phyloP scores from a whole-genome alignment of 2,329 filamentous ascomycete species.

The Fusarium musae region DNA sequence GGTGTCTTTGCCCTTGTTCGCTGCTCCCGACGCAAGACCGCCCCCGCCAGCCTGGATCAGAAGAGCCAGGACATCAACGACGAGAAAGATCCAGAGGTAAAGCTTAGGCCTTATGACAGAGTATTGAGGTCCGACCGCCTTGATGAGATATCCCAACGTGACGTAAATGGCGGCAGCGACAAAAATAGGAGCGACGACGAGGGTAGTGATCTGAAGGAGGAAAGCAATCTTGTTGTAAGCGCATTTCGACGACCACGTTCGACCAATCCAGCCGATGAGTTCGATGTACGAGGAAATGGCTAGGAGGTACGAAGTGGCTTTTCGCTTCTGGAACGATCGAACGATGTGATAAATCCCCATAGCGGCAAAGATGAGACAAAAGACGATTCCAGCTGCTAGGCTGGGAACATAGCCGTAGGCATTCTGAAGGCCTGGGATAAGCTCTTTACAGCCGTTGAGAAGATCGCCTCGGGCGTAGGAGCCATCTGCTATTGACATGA shows the following conservation, averaged over 20 bases:
- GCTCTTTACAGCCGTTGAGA: conserved; percentile 32
- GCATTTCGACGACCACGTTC: conserved; percentile 60
- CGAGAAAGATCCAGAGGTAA: conserved; percentile 61
- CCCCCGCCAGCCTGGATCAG: conserved; percentile 58
- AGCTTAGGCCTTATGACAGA: conserved; percentile 55
- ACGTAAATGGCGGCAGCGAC: conserved; percentile 63
- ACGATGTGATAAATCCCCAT: conserved; percentile 31
- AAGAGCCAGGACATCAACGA: conserved; percentile 46
- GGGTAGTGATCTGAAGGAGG: conserved; percentile 61
- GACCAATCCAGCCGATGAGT: conserved; percentile 59
- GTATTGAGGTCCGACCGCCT: conserved; percentile 54
- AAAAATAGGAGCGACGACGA: conserved; percentile 59
- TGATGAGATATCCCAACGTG: conserved; percentile 59
- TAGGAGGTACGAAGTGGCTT: conserved; percentile 30
- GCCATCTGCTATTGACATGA: conserved; percentile 28
- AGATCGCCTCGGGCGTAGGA: conserved; percentile 35
- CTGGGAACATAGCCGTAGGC: conserved; percentile 39
- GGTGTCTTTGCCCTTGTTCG: conserved; percentile 51
- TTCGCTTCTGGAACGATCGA: conserved; percentile 34
- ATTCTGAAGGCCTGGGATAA: conserved; percentile 29
- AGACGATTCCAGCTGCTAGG: conserved; percentile 34
- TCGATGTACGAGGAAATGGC: conserved; percentile 46
- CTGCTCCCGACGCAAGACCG: conserved; percentile 53
- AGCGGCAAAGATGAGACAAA: conserved; percentile 27
- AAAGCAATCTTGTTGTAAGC: conserved; percentile 61